Evolutionary conservation across 2,329 filamentous ascomycete genomes (phyloP).

Genomic region (Cercospora citrullina): DNA sequence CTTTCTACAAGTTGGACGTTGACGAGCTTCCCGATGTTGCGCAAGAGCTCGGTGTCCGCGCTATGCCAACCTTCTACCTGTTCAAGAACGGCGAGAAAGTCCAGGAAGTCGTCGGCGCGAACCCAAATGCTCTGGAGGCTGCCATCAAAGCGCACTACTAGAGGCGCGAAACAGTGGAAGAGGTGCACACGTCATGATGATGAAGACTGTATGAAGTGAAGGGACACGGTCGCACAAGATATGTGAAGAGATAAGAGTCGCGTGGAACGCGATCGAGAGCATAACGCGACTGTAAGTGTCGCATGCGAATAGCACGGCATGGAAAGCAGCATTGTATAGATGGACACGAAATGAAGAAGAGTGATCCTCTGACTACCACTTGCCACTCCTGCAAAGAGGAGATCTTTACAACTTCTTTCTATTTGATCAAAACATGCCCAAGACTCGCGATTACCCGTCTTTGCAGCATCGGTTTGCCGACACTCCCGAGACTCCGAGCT

Average conservation of each 20-base stretch:
- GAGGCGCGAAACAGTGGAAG: background rate
- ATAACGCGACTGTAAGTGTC: background rate
- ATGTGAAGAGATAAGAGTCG: background rate
- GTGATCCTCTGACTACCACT: background rate
- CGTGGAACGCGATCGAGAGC: background rate
- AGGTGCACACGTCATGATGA: slow-evolving; percentile 3
- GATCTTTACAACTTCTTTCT: background rate
- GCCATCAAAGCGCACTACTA: slow-evolving; percentile 44
- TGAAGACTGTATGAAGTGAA: background rate
- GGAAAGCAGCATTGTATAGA: background rate
- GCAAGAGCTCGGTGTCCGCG: slow-evolving; percentile 74
- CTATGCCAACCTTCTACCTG: slow-evolving; percentile 89
- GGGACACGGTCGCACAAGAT: background rate
- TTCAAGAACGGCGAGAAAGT: slow-evolving; percentile 78
- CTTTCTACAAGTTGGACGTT: slow-evolving; percentile 90
- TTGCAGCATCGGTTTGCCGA: background rate
- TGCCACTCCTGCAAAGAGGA: background rate
- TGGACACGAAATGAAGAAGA: background rate
- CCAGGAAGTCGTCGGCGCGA: slow-evolving; percentile 75
- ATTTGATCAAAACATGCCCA: too few species aligned
- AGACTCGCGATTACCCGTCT: background rate
- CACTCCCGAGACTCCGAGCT: background rate
- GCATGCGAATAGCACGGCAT: background rate
- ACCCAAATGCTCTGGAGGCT: slow-evolving; percentile 65
- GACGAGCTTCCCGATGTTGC: slow-evolving; percentile 76